Conservation (phyloP, 148 eudicot species). For the Nepenthes mirabilis region DNA sequence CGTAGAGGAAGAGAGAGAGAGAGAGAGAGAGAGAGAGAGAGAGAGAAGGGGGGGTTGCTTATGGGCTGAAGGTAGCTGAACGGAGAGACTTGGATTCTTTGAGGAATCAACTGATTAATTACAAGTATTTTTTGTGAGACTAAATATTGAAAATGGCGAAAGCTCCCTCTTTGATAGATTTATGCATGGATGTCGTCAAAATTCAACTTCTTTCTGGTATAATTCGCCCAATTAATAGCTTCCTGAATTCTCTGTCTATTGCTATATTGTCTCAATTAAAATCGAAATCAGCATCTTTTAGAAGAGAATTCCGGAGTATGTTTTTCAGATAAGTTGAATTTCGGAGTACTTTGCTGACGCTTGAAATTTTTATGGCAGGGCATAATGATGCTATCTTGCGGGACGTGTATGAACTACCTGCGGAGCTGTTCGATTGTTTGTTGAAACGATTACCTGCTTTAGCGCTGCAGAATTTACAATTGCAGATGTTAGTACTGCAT, state of each 20-base stretch:
- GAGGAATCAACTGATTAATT: too few relatives aligned
- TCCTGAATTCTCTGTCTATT: neutral
- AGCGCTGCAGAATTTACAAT: constrained; percentile 51
- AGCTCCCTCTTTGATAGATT: constrained; percentile 16
- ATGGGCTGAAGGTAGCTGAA: too few relatives aligned
- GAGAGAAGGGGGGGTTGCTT: too few relatives aligned
- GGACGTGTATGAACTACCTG: constrained; percentile 45
- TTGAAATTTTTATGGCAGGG: too few relatives aligned
- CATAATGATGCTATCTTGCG: neutral
- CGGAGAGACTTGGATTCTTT: too few relatives aligned
- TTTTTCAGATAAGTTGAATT: neutral
- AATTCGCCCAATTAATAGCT: neutral
- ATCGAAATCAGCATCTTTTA: neutral
- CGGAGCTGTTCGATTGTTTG: constrained; percentile 57
- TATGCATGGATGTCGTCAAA: constrained; percentile 22
- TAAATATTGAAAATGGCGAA: neutral
- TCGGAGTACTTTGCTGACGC: too few relatives aligned
- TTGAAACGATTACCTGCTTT: constrained; percentile 48
- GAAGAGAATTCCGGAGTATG: neutral
- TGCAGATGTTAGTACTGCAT: constrained; percentile 27
- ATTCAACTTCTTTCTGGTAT: constrained; percentile 32
- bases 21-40: too few relatives aligned
- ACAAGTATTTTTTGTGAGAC: too few relatives aligned
- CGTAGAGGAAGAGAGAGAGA: too few relatives aligned
- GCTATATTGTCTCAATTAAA: neutral